Evolutionary conservation across 192 early-diverging fungal species (phyloP).

Genomic region (Backusella mclennaniae): DNA sequence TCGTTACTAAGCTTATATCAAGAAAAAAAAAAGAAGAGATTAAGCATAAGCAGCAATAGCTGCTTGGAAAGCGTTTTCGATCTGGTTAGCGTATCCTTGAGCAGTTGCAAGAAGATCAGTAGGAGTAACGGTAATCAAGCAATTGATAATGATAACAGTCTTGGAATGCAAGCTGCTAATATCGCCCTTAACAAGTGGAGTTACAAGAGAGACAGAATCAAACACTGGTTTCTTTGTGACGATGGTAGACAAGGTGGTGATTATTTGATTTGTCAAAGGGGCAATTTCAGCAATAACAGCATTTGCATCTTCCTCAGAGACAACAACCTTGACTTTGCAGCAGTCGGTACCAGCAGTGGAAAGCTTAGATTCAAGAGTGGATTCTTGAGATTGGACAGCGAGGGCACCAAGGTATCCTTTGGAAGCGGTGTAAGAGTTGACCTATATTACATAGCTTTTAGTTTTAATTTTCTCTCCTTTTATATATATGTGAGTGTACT

Average conservation of each 20-base stretch:
- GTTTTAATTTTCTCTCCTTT: background rate
- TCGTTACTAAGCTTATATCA: background rate
- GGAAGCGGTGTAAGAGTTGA: background rate
- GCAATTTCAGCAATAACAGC: background rate
- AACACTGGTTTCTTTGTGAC: background rate
- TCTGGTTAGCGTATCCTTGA: background rate
- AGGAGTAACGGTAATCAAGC: background rate
- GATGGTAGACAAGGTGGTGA: background rate
- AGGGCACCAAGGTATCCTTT: background rate
- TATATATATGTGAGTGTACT: background rate
- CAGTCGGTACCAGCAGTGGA: background rate
- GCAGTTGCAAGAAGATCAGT: background rate
- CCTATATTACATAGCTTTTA: background rate
- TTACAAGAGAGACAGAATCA: background rate
- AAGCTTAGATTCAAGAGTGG: background rate
- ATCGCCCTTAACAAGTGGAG: background rate
- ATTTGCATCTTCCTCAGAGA: background rate
- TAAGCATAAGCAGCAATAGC: background rate
- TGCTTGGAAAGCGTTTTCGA: background rate
- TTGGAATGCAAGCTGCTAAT: background rate
- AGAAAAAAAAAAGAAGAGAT: background rate
- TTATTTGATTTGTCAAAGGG: background rate
- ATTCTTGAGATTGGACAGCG: background rate
- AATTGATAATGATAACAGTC: background rate
- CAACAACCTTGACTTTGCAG: background rate